A percentile compares a stretch with the other conserved stretches of the same genome.
Evolutionary conservation across 225 moss, liverwort and hornwort genomes (phyloP).

Genomic region (Polytrichum commune): DNA sequence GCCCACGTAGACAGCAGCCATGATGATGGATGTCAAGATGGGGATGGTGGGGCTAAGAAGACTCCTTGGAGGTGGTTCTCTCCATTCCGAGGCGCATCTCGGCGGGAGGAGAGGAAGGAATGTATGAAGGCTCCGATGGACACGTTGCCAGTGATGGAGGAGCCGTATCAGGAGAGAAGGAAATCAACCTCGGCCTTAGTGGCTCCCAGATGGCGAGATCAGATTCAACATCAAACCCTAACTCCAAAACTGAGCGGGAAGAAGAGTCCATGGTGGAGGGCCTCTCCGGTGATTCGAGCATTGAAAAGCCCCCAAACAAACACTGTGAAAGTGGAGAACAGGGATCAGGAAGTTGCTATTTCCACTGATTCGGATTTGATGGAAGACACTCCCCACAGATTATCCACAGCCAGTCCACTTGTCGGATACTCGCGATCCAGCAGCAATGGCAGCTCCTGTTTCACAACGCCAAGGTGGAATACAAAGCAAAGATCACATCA

Average conservation of each 20-base stretch:
- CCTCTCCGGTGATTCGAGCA: slow-evolving; percentile 27
- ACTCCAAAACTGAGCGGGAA: slow-evolving; percentile 35
- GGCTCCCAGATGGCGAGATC: slow-evolving; percentile 11
- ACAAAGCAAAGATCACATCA: slow-evolving; percentile 26
- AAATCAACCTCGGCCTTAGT: slow-evolving; percentile 42
- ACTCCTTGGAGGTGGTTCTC: slow-evolving; percentile 52
- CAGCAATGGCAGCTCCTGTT: slow-evolving; percentile 58
- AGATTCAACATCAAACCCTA: slow-evolving; percentile 17
- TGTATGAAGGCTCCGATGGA: slow-evolving; percentile 2
- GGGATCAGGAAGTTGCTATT: slow-evolving; percentile 29
- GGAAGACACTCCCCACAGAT: slow-evolving; percentile 47
- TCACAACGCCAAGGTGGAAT: slow-evolving; percentile 56
- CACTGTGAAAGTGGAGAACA: slow-evolving; percentile 9
- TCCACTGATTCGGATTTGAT: slow-evolving; percentile 36
- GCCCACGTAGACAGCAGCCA: not conserved
- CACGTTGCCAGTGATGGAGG: slow-evolving; percentile 7
- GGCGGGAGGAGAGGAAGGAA: slow-evolving; percentile 29
- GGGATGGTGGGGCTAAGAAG: slow-evolving; percentile 15
- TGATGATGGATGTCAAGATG: slow-evolving; percentile 6
- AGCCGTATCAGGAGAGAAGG: slow-evolving; percentile 26
- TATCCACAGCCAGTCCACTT: slow-evolving; percentile 47
- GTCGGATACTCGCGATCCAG: slow-evolving; percentile 55
- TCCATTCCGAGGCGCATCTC: slow-evolving; percentile 26
- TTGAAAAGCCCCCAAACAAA: slow-evolving; percentile 24
- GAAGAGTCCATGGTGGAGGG: slow-evolving; percentile 51